Percentiles rank a stretch among this genome's conserved stretches.
phyloP scores from a whole-genome alignment of 345 rosid genomes.

The Salix dunnii region DNA sequence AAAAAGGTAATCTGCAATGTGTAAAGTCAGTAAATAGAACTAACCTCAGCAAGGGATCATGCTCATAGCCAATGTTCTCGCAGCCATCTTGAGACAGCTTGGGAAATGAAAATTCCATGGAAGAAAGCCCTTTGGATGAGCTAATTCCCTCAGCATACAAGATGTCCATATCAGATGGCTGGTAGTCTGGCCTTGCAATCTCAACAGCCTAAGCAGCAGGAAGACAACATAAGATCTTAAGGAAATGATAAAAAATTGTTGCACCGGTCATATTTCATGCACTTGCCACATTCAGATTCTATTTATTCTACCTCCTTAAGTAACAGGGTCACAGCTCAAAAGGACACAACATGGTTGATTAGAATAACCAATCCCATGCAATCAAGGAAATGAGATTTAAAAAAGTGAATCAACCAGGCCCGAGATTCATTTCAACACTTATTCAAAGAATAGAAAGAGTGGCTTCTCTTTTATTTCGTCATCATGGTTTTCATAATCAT shows the following conservation, averaged over 20 bases:
- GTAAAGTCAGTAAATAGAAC: conserved; percentile 5
- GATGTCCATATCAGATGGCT: conserved; percentile 80
- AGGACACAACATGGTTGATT: not conserved
- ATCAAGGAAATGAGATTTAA: not conserved
- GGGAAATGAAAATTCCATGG: conserved; percentile 76
- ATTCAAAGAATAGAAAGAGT: not conserved
- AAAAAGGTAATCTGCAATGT: not conserved
- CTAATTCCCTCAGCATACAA: conserved; percentile 73
- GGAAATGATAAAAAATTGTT: not conserved
- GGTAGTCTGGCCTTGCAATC: conserved; percentile 61
- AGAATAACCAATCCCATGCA: not conserved
- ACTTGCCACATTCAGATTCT: not conserved
- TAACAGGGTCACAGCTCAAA: not conserved
- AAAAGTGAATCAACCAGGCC: not conserved
- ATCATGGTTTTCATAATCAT: not conserved
- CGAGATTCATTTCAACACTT: conserved; percentile 1
- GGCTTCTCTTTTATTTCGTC: not conserved
- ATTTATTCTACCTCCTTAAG: not conserved
- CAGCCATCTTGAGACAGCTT: conserved; percentile 25
- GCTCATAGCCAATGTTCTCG: conserved; percentile 34
- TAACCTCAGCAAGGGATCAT: conserved; percentile 51
- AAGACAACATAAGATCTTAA: conserved; percentile 10
- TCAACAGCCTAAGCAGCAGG: conserved; percentile 60
- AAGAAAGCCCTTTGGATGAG: conserved; percentile 60
- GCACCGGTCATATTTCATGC: not conserved